Conservation (phyloP, 768 basidiomycete species). For the Nevesoporus exiguus region DNA sequence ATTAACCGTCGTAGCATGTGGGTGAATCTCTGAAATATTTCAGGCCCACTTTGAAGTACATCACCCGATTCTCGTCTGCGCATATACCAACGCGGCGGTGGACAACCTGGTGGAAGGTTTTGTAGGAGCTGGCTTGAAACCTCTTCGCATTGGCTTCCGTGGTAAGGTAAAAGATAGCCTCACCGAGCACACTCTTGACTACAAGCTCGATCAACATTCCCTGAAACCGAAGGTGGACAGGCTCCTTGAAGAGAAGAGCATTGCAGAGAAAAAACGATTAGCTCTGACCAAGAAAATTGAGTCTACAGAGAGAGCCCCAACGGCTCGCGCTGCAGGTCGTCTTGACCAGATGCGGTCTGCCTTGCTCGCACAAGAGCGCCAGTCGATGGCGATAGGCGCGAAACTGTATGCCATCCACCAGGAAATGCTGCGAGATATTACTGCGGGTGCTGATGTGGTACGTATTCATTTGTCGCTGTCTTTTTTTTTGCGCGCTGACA, state of each 20-base stretch:
- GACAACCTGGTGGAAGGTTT: constrained; percentile 86
- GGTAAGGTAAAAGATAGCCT: constrained; percentile 59
- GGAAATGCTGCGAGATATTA: constrained; percentile 60
- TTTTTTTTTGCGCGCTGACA: constrained; percentile 3
- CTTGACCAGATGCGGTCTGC: constrained; percentile 31
- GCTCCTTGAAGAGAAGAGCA: constrained; percentile 39
- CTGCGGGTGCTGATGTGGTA: constrained; percentile 71
- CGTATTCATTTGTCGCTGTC: constrained; percentile 26
- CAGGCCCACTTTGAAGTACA: constrained; percentile 78
- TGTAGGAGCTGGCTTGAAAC: constrained; percentile 54
- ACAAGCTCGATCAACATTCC: constrained; percentile 59
- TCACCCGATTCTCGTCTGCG: constrained; percentile 85
- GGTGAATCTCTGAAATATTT: not conserved
- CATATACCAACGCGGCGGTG: constrained; percentile 91
- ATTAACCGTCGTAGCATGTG: not conserved
- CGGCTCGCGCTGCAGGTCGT: constrained; percentile 13
- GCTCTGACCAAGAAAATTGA: constrained; percentile 28
- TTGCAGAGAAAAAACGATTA: constrained; percentile 21
- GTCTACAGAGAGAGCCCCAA: constrained; percentile 15
- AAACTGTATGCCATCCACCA: constrained; percentile 55
- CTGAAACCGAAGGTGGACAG: constrained; percentile 43
- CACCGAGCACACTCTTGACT: constrained; percentile 56
- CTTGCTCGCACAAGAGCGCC: constrained; percentile 28
- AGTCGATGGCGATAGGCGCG: constrained; percentile 32
- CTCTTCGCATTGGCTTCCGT: constrained; percentile 71